These are phyloP conservation scores for Lasiodiplodia gonubiensis DNA, from an alignment of 2,329 filamentous ascomycete species.

Conservation along the genomic window DNA sequence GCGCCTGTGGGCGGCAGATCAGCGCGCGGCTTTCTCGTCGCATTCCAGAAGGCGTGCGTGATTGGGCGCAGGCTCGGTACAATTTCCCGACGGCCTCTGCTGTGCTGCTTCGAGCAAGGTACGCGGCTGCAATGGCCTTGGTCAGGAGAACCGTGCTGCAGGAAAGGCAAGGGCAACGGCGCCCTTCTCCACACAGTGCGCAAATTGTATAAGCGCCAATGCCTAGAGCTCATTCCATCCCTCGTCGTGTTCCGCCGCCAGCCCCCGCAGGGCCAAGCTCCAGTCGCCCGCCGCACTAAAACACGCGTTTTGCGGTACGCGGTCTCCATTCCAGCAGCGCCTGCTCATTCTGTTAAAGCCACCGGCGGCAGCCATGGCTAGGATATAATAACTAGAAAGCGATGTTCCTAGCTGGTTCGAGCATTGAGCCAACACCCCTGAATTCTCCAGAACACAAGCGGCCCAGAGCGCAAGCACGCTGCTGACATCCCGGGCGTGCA, in stretches of 20 bases:
- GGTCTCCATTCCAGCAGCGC: constrained; percentile 11
- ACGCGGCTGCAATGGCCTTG: not conserved
- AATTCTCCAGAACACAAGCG: constrained; percentile 17
- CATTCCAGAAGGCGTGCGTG: constrained; percentile 15
- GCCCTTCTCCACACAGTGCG: constrained; percentile 15
- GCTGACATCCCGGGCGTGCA: constrained; percentile 18
- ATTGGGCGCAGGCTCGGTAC: constrained; percentile 9
- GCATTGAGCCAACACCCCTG: constrained; percentile 18
- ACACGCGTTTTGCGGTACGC: not conserved
- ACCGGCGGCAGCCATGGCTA: not conserved
- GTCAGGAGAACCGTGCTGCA: constrained; percentile 7
- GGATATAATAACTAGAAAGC: constrained; percentile 8
- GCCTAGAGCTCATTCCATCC: constrained; percentile 13
- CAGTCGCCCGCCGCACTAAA: not conserved
- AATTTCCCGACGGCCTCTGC: constrained; percentile 7
- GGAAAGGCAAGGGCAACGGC: constrained; percentile 10
- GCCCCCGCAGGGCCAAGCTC: constrained; percentile 5
- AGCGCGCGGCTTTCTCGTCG: not conserved
- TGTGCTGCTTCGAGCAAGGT: not conserved
- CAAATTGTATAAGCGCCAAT: constrained; percentile 19
- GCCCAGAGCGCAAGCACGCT: constrained; percentile 13
- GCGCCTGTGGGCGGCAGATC: constrained; percentile 9
- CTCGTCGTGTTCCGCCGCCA: not conserved
- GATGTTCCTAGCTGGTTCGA: constrained; percentile 8
- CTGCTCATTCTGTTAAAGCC: not conserved